These are phyloP conservation scores for Penicillium cataractarum DNA, from an alignment of 495 filamentous ascomycete species.

Conservation along the genomic window DNA sequence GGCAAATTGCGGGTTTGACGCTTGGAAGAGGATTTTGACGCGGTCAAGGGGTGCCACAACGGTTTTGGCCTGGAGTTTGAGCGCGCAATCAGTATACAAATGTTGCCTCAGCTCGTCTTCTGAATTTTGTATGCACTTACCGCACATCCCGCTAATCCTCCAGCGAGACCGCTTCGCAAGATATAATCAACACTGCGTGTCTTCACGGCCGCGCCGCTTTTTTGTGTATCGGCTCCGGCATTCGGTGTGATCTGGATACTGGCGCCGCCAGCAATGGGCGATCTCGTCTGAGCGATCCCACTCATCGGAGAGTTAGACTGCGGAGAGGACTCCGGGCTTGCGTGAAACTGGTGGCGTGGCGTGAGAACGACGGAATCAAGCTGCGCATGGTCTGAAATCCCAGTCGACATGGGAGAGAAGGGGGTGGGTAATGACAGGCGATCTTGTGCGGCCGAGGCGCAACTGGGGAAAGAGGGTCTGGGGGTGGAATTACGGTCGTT, in stretches of 20 bases:
- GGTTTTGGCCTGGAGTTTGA: conserved; percentile 77
- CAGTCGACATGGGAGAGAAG: conserved; percentile 35
- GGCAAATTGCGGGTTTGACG: conserved; percentile 87
- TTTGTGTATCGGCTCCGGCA: conserved; percentile 19
- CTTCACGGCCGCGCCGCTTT: conserved; percentile 31
- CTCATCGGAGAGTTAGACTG: conserved; percentile 40
- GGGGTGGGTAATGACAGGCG: conserved; percentile 9
- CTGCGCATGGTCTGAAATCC: conserved; percentile 37
- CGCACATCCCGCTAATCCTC: conserved; percentile 85
- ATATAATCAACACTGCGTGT: conserved; percentile 85
- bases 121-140: conserved; percentile 52
- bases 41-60: conserved; percentile 94
- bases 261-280: conserved; percentile 30
- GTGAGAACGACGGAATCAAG: conserved; percentile 16
- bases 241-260: conserved; percentile 9
- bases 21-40: conserved; percentile 98
- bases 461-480: conserved; percentile 24
- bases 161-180: conserved; percentile 77
- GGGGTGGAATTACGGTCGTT: conserved; percentile 25
- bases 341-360: conserved; percentile 10
- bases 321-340: conserved; percentile 23
- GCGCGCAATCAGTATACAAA: conserved; percentile 7
- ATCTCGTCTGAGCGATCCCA: conserved; percentile 33
- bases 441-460: conserved; percentile 25
- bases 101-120: neutral